A percentile compares a stretch with the other conserved stretches of the same genome.
phyloP scores from a whole-genome alignment of 441 rosid species.

The Erodium texanum region DNA sequence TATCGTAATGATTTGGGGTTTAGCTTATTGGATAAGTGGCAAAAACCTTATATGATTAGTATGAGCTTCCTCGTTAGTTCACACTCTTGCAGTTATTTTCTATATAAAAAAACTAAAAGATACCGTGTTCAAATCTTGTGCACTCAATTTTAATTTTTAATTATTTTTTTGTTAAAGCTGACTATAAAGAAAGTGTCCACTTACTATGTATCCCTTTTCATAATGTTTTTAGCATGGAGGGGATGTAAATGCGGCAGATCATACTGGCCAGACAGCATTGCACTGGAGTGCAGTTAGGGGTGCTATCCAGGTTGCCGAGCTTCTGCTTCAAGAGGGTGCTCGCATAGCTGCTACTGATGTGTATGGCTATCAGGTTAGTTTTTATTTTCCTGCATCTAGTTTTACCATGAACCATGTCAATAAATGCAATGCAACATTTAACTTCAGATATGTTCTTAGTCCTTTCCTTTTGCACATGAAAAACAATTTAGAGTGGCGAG shows the following conservation, averaged over 20 bases:
- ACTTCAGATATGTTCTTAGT: no score
- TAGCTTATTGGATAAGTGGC: neutral
- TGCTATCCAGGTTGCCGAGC: slow-evolving; percentile 71
- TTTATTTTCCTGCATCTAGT: slow-evolving; percentile 6
- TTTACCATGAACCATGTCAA: neutral
- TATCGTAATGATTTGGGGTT: neutral
- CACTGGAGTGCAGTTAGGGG: slow-evolving; percentile 99
- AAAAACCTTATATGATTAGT: neutral
- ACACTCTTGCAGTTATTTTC: neutral
- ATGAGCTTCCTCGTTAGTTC: neutral
- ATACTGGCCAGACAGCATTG: slow-evolving; percentile 88
- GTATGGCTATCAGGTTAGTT: slow-evolving; percentile 75
- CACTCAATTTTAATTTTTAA: no score
- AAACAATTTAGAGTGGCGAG: no score
- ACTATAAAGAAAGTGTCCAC: neutral
- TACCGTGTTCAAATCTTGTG: neutral
- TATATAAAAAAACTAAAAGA: no score
- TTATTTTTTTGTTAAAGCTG: neutral
- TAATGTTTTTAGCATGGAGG: slow-evolving; percentile 68
- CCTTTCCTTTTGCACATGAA: no score
- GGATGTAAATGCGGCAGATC: slow-evolving; percentile 77
- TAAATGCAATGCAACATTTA: slow-evolving; percentile 7
- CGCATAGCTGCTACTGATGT: slow-evolving; percentile 59
- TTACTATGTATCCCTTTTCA: slow-evolving; percentile 11
- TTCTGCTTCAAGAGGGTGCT: slow-evolving; percentile 80